A percentile compares a stretch with the other conserved stretches of the same genome.
Evolutionary conservation across 345 rosid genomes (phyloP).

Genomic region (Linum trigynum): DNA sequence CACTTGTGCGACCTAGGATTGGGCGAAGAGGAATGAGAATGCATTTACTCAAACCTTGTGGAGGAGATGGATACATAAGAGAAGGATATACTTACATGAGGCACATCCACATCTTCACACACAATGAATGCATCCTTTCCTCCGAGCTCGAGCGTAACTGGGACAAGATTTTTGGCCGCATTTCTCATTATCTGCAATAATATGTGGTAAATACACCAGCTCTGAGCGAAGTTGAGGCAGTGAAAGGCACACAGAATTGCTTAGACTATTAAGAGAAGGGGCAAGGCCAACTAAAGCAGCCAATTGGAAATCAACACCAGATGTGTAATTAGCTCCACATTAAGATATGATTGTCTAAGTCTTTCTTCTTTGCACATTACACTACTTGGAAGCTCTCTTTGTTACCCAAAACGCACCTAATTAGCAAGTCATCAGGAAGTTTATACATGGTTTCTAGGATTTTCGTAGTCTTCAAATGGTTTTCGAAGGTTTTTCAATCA

Average conservation of each 20-base stretch:
- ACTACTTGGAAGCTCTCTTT: neutral
- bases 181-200: constrained; percentile 83
- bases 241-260: neutral
- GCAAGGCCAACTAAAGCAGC: neutral
- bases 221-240: neutral
- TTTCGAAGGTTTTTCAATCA: neutral
- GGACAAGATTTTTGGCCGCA: constrained; percentile 68
- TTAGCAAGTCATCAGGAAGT: neutral
- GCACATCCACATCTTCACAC: constrained; percentile 80
- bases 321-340: neutral
- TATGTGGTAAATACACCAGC: constrained; percentile 8
- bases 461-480: neutral
- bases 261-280: neutral
- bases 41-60: constrained; percentile 8
- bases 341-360: neutral
- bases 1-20: constrained; percentile 82
- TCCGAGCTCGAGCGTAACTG: constrained; percentile 96
- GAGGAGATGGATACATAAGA: constrained; percentile 3
- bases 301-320: neutral
- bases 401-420: neutral
- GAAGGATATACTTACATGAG: constrained; percentile 42
- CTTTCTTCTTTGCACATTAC: neutral
- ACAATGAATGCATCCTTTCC: constrained; percentile 94
- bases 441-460: neutral
- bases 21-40: constrained; percentile 6